Percentiles rank a stretch among this genome's conserved stretches.
Evolutionary conservation across 139 green algal genomes (phyloP).

Genomic region (Closterium sp.): DNA sequence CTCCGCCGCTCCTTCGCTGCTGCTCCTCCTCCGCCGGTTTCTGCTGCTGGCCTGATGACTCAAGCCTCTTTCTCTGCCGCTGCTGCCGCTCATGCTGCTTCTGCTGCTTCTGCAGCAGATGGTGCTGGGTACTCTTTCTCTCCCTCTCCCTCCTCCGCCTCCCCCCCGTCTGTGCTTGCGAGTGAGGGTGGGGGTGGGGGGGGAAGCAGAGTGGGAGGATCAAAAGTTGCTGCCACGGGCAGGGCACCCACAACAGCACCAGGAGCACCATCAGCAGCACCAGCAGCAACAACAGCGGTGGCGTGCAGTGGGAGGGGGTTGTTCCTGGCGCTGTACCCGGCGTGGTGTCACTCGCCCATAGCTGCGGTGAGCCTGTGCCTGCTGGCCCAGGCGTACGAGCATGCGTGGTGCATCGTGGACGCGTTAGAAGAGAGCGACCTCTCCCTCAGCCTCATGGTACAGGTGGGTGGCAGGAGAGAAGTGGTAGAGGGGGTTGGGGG

Average conservation of each 20-base stretch:
- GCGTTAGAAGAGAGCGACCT: background rate
- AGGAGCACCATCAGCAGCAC: background rate
- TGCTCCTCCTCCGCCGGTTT: background rate
- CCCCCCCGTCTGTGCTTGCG: background rate
- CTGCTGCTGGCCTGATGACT: no score
- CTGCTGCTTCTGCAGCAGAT: background rate
- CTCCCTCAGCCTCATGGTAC: background rate
- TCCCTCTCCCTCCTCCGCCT: background rate
- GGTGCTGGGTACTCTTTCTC: background rate
- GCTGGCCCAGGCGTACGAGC: constrained; percentile 59
- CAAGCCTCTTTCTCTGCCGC: no score
- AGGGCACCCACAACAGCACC: background rate
- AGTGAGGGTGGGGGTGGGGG: background rate
- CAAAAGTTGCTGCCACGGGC: background rate
- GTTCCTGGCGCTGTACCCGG: constrained; percentile 76
- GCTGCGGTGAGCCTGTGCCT: constrained; percentile 83
- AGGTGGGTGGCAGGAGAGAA: no score
- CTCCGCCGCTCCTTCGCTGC: background rate
- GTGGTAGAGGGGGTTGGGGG: no score
- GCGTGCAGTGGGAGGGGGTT: constrained; percentile 42
- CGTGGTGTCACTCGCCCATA: constrained; percentile 76
- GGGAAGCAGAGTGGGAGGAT: background rate
- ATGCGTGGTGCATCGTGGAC: constrained; percentile 1
- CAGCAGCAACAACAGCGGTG: background rate
- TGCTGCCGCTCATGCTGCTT: background rate